Evolutionary conservation across 768 basidiomycete species (phyloP).

Genomic region (Baorangia bicolor): DNA sequence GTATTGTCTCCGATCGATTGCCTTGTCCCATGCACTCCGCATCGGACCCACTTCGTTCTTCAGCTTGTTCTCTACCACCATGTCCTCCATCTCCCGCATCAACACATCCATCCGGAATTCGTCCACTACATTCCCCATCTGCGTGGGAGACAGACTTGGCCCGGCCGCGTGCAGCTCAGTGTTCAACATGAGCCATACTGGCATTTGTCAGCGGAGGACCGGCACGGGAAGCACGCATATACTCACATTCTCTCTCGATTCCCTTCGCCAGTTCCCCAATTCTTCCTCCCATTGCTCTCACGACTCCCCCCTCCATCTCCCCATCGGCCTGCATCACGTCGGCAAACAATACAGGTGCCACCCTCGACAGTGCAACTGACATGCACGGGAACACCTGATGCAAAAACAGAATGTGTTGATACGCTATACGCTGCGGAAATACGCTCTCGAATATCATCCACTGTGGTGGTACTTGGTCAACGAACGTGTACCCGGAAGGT

Average conservation of each 20-base stretch:
- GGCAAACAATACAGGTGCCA: constrained; percentile 67
- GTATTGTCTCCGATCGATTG: constrained; percentile 26
- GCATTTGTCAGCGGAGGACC: not conserved
- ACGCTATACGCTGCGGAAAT: constrained; percentile 66
- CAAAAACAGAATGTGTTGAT: constrained; percentile 75
- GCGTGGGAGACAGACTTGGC: not conserved
- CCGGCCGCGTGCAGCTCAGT: constrained; percentile 47
- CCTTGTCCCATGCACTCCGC: constrained; percentile 50
- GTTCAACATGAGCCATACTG: constrained; percentile 54
- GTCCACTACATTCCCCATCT: constrained; percentile 22
- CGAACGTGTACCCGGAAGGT: constrained; percentile 23
- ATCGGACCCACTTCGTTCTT: constrained; percentile 58
- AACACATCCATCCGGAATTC: constrained; percentile 42
- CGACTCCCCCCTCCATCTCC: constrained; percentile 20
- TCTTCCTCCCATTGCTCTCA: constrained; percentile 43
- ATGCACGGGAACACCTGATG: constrained; percentile 76
- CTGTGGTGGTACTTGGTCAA: constrained; percentile 14
- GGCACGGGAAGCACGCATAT: too few species aligned
- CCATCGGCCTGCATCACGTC: constrained; percentile 27
- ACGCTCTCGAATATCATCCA: constrained; percentile 37
- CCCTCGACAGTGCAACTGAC: constrained; percentile 67
- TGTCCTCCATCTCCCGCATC: constrained; percentile 58
- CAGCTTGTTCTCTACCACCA: constrained; percentile 63
- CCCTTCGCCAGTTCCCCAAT: constrained; percentile 42
- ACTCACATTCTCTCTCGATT: constrained; percentile 57